Conservation (phyloP, 371 early-diverging fungal species). For the Mucor sp. region DNA sequence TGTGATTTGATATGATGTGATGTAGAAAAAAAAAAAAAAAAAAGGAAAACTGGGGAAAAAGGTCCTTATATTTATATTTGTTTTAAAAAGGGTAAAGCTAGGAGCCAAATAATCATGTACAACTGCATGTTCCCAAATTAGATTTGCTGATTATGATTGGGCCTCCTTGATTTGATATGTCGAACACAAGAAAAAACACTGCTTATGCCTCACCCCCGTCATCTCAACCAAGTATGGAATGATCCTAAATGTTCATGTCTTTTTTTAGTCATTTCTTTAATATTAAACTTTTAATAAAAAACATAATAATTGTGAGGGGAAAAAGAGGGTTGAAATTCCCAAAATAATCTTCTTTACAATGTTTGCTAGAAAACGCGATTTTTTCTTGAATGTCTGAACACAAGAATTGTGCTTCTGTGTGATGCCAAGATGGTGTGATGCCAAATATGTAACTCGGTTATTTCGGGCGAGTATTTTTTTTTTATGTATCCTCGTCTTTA, state of each 20-base stretch:
- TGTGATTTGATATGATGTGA: neutral
- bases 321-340: neutral
- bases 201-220: neutral
- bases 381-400: neutral
- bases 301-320: neutral
- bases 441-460: conserved; percentile 3
- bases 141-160: conserved; percentile 11
- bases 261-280: conserved; percentile 5
- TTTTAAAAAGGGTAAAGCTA: neutral
- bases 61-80: conserved; percentile 14
- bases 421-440: conserved; percentile 1
- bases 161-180: conserved; percentile 2
- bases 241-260: neutral
- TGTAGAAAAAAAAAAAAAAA: conserved; percentile 12
- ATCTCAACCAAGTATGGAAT: conserved; percentile 3
- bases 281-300: conserved; percentile 3
- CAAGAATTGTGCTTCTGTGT: neutral
- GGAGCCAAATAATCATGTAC: conserved; percentile 9
- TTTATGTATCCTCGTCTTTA: neutral
- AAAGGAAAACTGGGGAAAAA: conserved; percentile 10
- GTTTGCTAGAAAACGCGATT: neutral
- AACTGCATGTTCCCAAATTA: conserved; percentile 9
- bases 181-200: conserved; percentile 6
- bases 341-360: neutral
- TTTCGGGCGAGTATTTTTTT: neutral